Conservation (phyloP, 129 eudicot genomes). For the Tagetes patula region DNA sequence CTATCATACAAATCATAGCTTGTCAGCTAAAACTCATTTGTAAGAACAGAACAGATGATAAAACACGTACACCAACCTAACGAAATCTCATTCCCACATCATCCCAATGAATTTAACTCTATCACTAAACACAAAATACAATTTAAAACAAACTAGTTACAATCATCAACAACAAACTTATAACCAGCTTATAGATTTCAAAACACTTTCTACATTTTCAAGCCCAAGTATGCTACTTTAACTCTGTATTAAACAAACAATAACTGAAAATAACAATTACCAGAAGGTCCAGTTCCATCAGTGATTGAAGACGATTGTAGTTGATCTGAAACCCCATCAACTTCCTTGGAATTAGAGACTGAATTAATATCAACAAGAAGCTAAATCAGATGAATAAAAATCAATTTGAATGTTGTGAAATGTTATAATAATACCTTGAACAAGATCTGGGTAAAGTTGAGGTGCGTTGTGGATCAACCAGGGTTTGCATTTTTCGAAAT, state of each 20-base stretch:
- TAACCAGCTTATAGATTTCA: background rate
- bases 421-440: constrained; percentile 42
- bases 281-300: constrained; percentile 42
- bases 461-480: constrained; percentile 89
- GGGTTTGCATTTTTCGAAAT: constrained; percentile 89
- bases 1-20: background rate
- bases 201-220: background rate
- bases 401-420: background rate
- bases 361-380: constrained; percentile 23
- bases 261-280: constrained; percentile 17
- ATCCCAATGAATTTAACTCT: background rate
- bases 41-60: too few species aligned
- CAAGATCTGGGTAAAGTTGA: constrained; percentile 69
- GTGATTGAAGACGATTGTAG: constrained; percentile 64
- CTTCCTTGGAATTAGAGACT: constrained; percentile 54
- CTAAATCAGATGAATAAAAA: background rate
- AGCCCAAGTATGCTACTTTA: background rate
- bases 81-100: background rate
- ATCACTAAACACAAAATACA: background rate
- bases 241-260: constrained; percentile 5
- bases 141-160: background rate
- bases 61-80: background rate
- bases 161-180: background rate
- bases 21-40: too few species aligned
- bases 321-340: constrained; percentile 73